phyloP scores from a whole-genome alignment of 768 basidiomycete species.

The Ramaria sp. region DNA sequence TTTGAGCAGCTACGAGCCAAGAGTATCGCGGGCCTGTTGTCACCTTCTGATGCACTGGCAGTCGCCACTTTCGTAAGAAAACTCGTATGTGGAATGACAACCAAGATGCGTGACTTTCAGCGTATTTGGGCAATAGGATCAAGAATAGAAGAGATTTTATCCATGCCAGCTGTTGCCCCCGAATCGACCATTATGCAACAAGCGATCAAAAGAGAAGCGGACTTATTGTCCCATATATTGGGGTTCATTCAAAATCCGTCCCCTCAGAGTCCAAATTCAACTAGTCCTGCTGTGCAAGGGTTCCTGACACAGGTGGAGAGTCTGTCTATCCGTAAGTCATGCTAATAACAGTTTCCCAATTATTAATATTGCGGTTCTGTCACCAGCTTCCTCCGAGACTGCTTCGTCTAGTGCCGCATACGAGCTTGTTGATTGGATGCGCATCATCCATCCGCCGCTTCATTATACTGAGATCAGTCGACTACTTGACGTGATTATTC shows the following conservation, averaged over 20 bases:
- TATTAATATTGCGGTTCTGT: neutral
- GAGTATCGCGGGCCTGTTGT: conserved; percentile 39
- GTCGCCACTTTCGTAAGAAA: conserved; percentile 55
- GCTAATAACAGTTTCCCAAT: neutral
- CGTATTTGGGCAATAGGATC: conserved; percentile 24
- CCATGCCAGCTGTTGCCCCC: conserved; percentile 20
- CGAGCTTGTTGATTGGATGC: conserved; percentile 56
- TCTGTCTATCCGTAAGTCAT: conserved; percentile 36
- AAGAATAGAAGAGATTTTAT: conserved; percentile 29
- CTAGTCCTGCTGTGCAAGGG: conserved; percentile 23
- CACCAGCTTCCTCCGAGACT: neutral
- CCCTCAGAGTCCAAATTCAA: neutral
- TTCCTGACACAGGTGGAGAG: conserved; percentile 37
- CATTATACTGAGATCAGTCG: conserved; percentile 28
- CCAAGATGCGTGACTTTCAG: conserved; percentile 38
- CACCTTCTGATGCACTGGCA: conserved; percentile 52
- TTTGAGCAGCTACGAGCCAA: conserved; percentile 72
- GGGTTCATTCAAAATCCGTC: conserved; percentile 17
- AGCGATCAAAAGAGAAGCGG: conserved; percentile 37
- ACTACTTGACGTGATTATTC: conserved; percentile 28
- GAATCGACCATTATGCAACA: conserved; percentile 19
- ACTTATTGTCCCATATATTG: conserved; percentile 29
- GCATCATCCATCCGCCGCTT: conserved; percentile 32
- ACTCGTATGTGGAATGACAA: conserved; percentile 45
- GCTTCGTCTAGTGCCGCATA: conserved; percentile 27